Base-by-base conservation (phyloP, 164 flowering plant species). In the Macadamia tetraphylla region DNA sequence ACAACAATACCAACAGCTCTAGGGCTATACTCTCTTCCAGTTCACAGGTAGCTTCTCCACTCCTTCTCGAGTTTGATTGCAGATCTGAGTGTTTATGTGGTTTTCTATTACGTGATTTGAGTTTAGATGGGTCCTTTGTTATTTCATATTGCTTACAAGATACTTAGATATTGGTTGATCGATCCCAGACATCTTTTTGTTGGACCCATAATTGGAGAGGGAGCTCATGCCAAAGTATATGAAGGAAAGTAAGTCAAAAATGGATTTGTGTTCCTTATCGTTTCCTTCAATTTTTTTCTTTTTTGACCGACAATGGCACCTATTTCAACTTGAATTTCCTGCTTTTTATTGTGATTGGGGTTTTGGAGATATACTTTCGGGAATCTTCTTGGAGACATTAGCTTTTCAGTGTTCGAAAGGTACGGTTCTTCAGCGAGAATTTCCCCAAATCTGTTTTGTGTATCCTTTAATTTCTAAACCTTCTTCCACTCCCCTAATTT, bases 171-270 rank as follows among this genome's bases (percentile, higher is more conserved):
- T 23, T 94, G 89, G 96, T 70, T 90, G 66, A 70, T 94, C 57
- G 96, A 94, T 85, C 97, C 98, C 0, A 87, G 87, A 77, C 90
- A 72, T 40, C 87, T 94, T 1, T 88, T 94, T 75, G 96, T 94
- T 69, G 97, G 98, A 1, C 96, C 98, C 0, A 90, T 80, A 77
- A 90, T 94, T 76, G 96, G 97, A 43, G 97, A 91, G 68, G 96
- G 98, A 58, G 97, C 95, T 74, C 97, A 94, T 81, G 97, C 95
- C 74, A 94, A 94, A 82, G 98, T 91, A 6, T 91, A 94, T 32
- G 92, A 94, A 75, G 98, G 97, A 72, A 91, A 91, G 98, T 94
- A 85, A 89, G 98, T 88, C 61, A 1, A 9, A 65, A 40, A 40
- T 64, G 62, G 55, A 52, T 44, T 55, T 42, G 3, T 15, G 60